Conservation (phyloP, 768 basidiomycete species). For the Lentinula boryana region DNA sequence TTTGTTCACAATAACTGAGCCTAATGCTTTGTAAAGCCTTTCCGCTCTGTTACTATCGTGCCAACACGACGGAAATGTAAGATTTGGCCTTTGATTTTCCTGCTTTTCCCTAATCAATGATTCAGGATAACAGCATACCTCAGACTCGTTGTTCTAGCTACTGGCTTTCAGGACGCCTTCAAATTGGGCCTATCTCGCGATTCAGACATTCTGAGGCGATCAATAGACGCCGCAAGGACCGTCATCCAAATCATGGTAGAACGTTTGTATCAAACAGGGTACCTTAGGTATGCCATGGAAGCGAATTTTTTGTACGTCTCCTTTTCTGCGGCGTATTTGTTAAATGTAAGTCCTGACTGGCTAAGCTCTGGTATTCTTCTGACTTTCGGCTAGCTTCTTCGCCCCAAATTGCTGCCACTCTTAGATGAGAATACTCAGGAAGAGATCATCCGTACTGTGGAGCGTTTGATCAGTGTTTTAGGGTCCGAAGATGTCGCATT, state of each 20-base stretch:
- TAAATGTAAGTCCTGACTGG: constrained; percentile 40
- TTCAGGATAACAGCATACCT: constrained; percentile 47
- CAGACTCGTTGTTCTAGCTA: constrained; percentile 49
- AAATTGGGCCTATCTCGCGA: constrained; percentile 32
- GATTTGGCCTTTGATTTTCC: neutral
- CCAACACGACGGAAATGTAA: constrained; percentile 37
- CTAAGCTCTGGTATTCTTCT: neutral
- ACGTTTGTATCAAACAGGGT: constrained; percentile 46
- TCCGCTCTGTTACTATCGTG: constrained; percentile 37
- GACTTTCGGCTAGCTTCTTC: constrained; percentile 32
- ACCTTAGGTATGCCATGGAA: constrained; percentile 51
- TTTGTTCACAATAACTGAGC: neutral
- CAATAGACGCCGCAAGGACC: constrained; percentile 48
- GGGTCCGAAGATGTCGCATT: constrained; percentile 44
- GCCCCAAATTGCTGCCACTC: constrained; percentile 40
- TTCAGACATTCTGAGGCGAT: constrained; percentile 39
- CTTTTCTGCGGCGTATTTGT: constrained; percentile 55
- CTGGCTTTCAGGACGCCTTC: constrained; percentile 44
- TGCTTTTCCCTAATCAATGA: neutral
- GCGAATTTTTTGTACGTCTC: constrained; percentile 45
- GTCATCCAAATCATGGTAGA: constrained; percentile 51
- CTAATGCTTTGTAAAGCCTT: constrained; percentile 23
- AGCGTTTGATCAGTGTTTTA: constrained; percentile 37
- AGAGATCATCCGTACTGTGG: constrained; percentile 38
- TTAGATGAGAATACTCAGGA: constrained; percentile 31